Evolutionary conservation across 192 early-diverging fungal genomes (phyloP).

Genomic region (Backusella luteola): DNA sequence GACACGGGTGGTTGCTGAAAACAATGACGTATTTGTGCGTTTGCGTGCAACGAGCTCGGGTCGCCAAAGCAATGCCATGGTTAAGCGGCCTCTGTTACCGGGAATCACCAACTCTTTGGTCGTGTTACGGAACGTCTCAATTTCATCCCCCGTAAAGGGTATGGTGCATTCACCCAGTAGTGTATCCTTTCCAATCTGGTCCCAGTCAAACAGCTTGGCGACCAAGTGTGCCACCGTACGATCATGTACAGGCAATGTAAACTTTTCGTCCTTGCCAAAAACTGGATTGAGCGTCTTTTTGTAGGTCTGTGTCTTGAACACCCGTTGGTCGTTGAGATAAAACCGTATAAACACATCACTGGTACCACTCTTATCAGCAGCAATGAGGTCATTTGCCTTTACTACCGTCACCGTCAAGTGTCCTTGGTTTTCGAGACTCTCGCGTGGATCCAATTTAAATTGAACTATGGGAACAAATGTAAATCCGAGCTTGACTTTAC

Average conservation of each 20-base stretch:
- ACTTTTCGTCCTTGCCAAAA: constrained; percentile 63
- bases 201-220: constrained; percentile 80
- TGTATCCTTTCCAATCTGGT: constrained; percentile 63
- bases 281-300: constrained; percentile 75
- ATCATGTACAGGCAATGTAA: constrained; percentile 52
- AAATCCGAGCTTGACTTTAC: constrained; percentile 40
- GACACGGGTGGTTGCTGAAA: constrained; percentile 37
- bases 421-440: constrained; percentile 62
- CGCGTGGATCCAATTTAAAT: constrained; percentile 44
- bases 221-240: constrained; percentile 54
- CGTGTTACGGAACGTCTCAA: constrained; percentile 21
- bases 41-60: constrained; percentile 41
- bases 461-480: constrained; percentile 43
- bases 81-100: neutral
- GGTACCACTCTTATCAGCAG: constrained; percentile 68
- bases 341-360: constrained; percentile 74
- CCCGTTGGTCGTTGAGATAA: constrained; percentile 59
- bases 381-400: constrained; percentile 58
- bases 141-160: constrained; percentile 36
- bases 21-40: constrained; percentile 25
- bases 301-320: constrained; percentile 63
- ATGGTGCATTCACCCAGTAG: constrained; percentile 55
- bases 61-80: constrained; percentile 58
- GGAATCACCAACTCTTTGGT: constrained; percentile 17
- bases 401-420: constrained; percentile 58